Evolutionary conservation across 306 rosid genomes (phyloP).

Genomic region (Prunus armeniaca): DNA sequence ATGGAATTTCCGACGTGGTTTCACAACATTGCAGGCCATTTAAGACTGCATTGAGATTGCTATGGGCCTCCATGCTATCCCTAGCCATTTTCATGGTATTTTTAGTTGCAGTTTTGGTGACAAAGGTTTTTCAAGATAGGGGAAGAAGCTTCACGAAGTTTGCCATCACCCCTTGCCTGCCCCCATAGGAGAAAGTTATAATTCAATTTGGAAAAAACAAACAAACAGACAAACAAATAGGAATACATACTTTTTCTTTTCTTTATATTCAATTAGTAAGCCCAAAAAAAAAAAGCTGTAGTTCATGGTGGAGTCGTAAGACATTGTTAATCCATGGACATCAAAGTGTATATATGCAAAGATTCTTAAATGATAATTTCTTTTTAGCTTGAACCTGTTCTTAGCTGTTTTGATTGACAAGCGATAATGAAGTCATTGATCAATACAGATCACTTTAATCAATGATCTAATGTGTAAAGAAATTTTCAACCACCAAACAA

Average conservation of each 20-base stretch:
- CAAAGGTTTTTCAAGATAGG: slow-evolving; percentile 38
- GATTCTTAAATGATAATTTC: neutral
- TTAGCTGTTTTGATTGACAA: too few species aligned
- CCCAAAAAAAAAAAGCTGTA: neutral
- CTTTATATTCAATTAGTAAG: neutral
- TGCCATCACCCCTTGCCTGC: slow-evolving; percentile 17
- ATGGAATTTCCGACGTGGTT: slow-evolving; percentile 45
- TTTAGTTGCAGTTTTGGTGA: slow-evolving; percentile 43
- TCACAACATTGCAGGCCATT: slow-evolving; percentile 60
- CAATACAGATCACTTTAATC: too few species aligned
- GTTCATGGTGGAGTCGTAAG: slow-evolving; percentile 42
- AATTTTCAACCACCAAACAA: too few species aligned
- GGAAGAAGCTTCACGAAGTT: slow-evolving; percentile 27
- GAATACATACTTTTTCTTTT: neutral
- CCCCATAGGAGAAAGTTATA: neutral
- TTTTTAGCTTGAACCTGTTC: too few species aligned
- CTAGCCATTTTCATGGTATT: slow-evolving; percentile 58
- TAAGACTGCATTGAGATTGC: slow-evolving; percentile 27
- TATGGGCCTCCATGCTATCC: slow-evolving; percentile 52
- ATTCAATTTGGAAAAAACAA: neutral
- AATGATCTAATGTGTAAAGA: too few species aligned
- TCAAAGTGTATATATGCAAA: slow-evolving; percentile 16
- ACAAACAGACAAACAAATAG: neutral
- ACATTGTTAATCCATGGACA: slow-evolving; percentile 29
- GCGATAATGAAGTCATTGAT: too few species aligned